Evolutionary conservation across 164 flowering plant genomes (phyloP).

Genomic region (Magnolia changhungtana): DNA sequence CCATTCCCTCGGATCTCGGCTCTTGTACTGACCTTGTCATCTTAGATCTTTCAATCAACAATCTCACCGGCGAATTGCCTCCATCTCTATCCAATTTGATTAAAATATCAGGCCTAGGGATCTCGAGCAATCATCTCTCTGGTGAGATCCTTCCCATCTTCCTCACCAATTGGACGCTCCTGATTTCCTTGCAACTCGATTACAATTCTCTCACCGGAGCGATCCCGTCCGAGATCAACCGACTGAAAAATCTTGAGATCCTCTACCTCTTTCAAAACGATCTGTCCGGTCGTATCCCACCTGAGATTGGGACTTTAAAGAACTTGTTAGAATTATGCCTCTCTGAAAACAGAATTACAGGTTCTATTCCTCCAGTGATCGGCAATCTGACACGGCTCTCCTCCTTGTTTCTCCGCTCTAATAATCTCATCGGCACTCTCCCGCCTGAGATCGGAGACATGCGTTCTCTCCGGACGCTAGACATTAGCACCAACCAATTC

Average conservation of each 20-base stretch:
- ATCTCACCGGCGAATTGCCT: constrained; percentile 7
- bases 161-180: constrained; percentile 27
- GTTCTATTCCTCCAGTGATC: constrained; percentile 47
- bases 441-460: constrained; percentile 41
- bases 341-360: constrained; percentile 50
- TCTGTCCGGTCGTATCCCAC: constrained; percentile 23
- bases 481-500: constrained; percentile 28
- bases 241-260: constrained; percentile 2
- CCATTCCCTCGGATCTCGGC: neutral
- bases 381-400: constrained; percentile 31
- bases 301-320: constrained; percentile 28
- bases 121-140: constrained; percentile 7
- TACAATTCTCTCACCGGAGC: constrained; percentile 16
- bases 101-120: neutral
- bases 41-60: neutral
- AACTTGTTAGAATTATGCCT: constrained; percentile 32
- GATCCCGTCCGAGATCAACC: constrained; percentile 21
- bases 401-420: constrained; percentile 20
- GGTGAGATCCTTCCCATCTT: constrained; percentile 7
- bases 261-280: constrained; percentile 15
- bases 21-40: neutral
- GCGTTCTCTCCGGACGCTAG: constrained; percentile 8
- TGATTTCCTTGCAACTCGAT: neutral
- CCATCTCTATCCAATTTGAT: neutral
- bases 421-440: constrained; percentile 36